Conservation (phyloP, 805 yeast species). For the Priceomyces fermenticarens region DNA sequence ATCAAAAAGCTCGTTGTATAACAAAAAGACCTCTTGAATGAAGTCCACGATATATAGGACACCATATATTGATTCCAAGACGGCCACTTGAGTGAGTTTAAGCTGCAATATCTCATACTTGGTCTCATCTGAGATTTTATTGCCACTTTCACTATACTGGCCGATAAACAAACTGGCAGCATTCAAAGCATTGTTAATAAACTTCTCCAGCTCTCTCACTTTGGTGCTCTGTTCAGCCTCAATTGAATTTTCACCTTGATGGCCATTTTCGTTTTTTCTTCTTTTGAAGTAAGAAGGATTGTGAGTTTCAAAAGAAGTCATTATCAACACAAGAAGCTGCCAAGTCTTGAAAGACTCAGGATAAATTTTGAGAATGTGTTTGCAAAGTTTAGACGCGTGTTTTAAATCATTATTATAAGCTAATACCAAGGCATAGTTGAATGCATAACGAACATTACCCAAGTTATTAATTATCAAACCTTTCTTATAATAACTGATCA, state of each 20-base stretch:
- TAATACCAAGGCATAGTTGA: conserved; percentile 47
- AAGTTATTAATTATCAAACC: conserved; percentile 35
- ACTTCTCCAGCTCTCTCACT: conserved; percentile 49
- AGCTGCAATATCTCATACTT: conserved; percentile 60
- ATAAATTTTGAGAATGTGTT: conserved; percentile 45
- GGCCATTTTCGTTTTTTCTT: conserved; percentile 3
- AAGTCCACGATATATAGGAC: conserved; percentile 54
- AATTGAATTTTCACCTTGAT: neutral
- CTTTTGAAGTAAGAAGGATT: conserved; percentile 12
- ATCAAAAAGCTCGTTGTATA: conserved; percentile 52
- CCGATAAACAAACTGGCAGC: conserved; percentile 34
- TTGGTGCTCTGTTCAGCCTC: neutral
- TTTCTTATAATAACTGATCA: conserved; percentile 28
- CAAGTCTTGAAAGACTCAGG: conserved; percentile 62
- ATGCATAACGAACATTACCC: conserved; percentile 25
- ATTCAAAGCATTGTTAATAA: conserved; percentile 51
- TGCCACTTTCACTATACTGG: conserved; percentile 23
- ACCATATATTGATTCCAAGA: conserved; percentile 63
- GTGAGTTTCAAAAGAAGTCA: conserved; percentile 55
- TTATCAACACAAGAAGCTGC: conserved; percentile 64
- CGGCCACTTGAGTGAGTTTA: conserved; percentile 69
- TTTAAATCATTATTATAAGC: conserved; percentile 42
- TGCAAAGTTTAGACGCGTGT: conserved; percentile 45
- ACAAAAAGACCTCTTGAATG: conserved; percentile 62
- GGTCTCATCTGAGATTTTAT: conserved; percentile 22